Base-by-base conservation (phyloP, 805 yeast species). In the Monosporozyma yasuniensis region DNA sequence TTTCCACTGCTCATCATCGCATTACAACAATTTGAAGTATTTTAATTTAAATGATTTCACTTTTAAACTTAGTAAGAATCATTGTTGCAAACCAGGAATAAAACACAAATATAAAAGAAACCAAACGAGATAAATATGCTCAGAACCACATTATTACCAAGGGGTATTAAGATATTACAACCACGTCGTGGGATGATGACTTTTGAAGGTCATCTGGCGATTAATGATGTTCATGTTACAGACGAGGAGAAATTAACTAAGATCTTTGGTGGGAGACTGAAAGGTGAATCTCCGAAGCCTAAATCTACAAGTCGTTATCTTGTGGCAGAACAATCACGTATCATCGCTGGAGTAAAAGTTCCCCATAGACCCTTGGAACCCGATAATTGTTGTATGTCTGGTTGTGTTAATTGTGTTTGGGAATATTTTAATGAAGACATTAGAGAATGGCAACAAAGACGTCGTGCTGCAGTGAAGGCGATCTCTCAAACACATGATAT, bases 391-490 rank as follows among this genome's bases (percentile, higher is more conserved):
- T 91, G 99, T 67, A 89, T 89, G 96, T 83, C 93, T 51, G 99
- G 99, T 1, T 91, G 99, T 66, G 81, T 87, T 28, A 89, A 91
- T 67, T 91, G 99, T 66, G 98, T 91, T 1, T 93, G 98, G 98
- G 96, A 90, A 59, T 70, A 87, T 49, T 91, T 80, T 64, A 83
- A 84, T 56, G 97, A 91, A 48, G 98, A 93, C 63, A 60, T 90
- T 46, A 82, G 80, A 54, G 87, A 87, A 32, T 93, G 96, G 96
- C 79, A 81, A 59, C 62, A 54, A 1, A 67, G 72, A 59, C 71
- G 95, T 18, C 68, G 67, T 37, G 64, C 72, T 50, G 96, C 96
- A 0, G 84, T 75, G 51, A 48, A 75, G 64, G 58, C 65, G 10
- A 63, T 80, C n/a, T 67, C 68, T 18, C 56, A 61, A 42, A 67